Evolutionary conservation across 2,329 filamentous ascomycete genomes (phyloP).

Genomic region (Colletotrichum magnum): DNA sequence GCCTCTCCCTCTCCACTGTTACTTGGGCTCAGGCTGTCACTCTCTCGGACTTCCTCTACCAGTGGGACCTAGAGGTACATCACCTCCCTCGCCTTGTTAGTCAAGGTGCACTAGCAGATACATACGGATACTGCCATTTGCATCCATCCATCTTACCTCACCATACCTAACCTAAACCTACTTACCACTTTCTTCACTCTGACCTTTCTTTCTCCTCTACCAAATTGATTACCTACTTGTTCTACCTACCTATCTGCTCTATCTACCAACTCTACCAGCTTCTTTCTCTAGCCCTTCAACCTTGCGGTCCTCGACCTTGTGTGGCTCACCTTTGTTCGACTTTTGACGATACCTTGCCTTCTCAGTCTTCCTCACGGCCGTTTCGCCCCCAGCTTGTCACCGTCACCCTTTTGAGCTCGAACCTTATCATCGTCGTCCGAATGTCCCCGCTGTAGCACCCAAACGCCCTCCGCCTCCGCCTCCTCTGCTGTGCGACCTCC

Average conservation of each 20-base stretch:
- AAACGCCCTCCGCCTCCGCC: background rate
- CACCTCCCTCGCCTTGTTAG: background rate
- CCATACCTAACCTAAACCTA: background rate
- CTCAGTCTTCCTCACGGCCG: background rate
- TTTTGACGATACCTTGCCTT: constrained; percentile 1
- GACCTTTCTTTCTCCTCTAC: background rate
- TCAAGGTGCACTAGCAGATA: too few relatives aligned
- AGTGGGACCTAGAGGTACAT: too few relatives aligned
- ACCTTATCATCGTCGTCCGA: constrained; percentile 36
- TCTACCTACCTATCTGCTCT: background rate
- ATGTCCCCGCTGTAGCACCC: constrained; percentile 36
- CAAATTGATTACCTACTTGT: background rate
- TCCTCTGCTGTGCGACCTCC: background rate
- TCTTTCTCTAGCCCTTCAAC: background rate
- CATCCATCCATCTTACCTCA: background rate
- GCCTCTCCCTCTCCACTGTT: constrained; percentile 1
- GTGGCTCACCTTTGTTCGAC: too few relatives aligned
- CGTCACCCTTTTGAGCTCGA: constrained; percentile 6
- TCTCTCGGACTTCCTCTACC: too few relatives aligned
- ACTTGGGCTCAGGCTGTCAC: background rate
- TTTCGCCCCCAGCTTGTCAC: constrained; percentile 2
- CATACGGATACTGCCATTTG: background rate
- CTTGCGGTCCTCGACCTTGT: background rate
- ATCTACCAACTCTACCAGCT: background rate
- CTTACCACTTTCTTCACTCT: background rate